phyloP scores from a whole-genome alignment of 2,329 filamentous ascomycete species.

The Penicillium hesseltinei region DNA sequence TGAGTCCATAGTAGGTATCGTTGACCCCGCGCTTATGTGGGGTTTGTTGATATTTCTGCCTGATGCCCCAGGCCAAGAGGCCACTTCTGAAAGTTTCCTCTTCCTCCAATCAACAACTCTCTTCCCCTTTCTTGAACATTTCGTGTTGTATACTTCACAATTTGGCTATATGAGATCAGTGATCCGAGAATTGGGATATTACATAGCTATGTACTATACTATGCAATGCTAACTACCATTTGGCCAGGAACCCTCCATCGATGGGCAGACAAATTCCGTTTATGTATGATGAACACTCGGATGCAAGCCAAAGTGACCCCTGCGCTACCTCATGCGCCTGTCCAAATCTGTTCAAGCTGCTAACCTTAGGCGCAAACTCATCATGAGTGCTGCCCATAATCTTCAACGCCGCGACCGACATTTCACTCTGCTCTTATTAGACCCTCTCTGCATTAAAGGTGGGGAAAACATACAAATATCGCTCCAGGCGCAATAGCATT shows the following conservation, averaged over 20 bases:
- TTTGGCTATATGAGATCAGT: too few species aligned
- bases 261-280: slow-evolving; percentile 32
- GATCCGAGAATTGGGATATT: too few species aligned
- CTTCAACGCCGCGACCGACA: neutral
- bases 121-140: too few species aligned
- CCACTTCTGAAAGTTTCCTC: too few species aligned
- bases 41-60: too few species aligned
- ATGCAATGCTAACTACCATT: neutral
- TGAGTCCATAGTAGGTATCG: too few species aligned
- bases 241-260: slow-evolving; percentile 26
- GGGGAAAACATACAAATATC: neutral
- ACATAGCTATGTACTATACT: too few species aligned
- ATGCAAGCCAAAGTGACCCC: slow-evolving; percentile 35
- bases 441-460: neutral
- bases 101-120: too few species aligned
- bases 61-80: too few species aligned
- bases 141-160: too few species aligned
- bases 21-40: neutral
- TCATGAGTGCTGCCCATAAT: slow-evolving; percentile 11
- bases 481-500: slow-evolving; percentile 33
- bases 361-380: slow-evolving; percentile 18
- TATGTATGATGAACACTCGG: slow-evolving; percentile 33
- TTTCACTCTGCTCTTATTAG: neutral
- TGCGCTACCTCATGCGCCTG: slow-evolving; percentile 34
- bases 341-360: slow-evolving; percentile 17